Evolutionary conservation across 2,329 filamentous ascomycete species (phyloP).

Genomic region (Aspergillus sclerotialis): DNA sequence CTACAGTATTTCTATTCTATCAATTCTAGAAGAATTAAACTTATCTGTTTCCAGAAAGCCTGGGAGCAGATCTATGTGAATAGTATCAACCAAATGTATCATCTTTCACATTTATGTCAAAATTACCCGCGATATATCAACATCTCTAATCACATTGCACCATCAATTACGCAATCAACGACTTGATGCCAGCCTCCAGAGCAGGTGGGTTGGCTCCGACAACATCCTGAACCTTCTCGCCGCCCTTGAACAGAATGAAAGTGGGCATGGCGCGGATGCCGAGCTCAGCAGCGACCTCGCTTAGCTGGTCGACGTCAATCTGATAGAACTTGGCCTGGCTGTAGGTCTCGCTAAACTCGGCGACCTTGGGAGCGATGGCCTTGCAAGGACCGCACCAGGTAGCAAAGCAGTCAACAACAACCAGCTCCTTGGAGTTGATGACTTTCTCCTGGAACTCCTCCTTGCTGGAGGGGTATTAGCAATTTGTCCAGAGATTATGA

Average conservation of each 20-base stretch:
- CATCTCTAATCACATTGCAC: too few species aligned
- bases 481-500: too few species aligned
- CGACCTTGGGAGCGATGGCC: constrained; percentile 70
- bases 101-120: too few species aligned
- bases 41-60: too few species aligned
- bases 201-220: constrained; percentile 72
- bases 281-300: constrained; percentile 68
- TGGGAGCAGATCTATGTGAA: too few species aligned
- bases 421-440: constrained; percentile 44
- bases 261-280: constrained; percentile 88
- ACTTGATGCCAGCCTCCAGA: constrained; percentile 43
- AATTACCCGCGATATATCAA: too few species aligned
- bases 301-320: constrained; percentile 80
- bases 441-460: constrained; percentile 51
- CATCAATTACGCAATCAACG: constrained; percentile 14
- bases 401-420: constrained; percentile 82
- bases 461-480: constrained; percentile 41
- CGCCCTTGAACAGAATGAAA: constrained; percentile 77
- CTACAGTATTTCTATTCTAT: too few species aligned
- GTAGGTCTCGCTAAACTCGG: constrained; percentile 54
- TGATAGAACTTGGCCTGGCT: constrained; percentile 69
- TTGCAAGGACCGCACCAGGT: constrained; percentile 96
- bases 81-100: too few species aligned
- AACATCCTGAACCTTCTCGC: constrained; percentile 64
- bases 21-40: too few species aligned